Evolutionary conservation across 345 rosid species (phyloP), one percentile per base, ranked within the genome.

Genomic region (Salix brachista): DNA sequence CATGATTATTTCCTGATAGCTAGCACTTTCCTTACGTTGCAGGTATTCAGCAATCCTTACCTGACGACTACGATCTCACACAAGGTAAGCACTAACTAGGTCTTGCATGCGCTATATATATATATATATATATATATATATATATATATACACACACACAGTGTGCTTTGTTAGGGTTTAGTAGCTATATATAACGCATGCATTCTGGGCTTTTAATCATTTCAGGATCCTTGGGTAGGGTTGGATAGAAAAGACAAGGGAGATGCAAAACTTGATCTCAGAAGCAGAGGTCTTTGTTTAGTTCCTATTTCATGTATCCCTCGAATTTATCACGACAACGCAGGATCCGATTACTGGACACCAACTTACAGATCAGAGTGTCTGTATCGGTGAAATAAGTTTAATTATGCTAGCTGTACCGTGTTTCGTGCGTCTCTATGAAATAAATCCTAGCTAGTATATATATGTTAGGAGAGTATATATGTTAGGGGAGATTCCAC

Each of bases 271-370:
- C 34, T 80, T 41, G 98, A 91, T 78, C 75, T 94, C 23, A 87
- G 81, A 77, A 90, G 92, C 84, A 88, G 89, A 81, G 98, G 98
- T 4, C 91, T 94, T 66, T 90, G 98, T 82, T 86, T 94, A 77
- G 90, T 94, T 80, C 98, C 98, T 0, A 73, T 88, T 65, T 86
- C 96, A 1, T 89, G 84, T 73, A 87, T 91, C 0, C 97, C 97
- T 71, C 84, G 85, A 48, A 83, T 84, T 50, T 91, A 78, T 58
- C 94, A 86, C 8, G 94, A 94, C 76, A 91, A 79, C 85, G 77
- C 83, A 0, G 97, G 94, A 78, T 81, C 94, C 8, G 98, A 93
- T 82, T 93, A 88, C 81, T 93, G 97, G 97, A 90, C 92, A 36
- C 93, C 96, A 0, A 77, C 97, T 0, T 91, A 90, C 72, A 87